phyloP scores from a whole-genome alignment of 1,284 basidiomycete genomes.

The Tranzscheliella williamsii region DNA sequence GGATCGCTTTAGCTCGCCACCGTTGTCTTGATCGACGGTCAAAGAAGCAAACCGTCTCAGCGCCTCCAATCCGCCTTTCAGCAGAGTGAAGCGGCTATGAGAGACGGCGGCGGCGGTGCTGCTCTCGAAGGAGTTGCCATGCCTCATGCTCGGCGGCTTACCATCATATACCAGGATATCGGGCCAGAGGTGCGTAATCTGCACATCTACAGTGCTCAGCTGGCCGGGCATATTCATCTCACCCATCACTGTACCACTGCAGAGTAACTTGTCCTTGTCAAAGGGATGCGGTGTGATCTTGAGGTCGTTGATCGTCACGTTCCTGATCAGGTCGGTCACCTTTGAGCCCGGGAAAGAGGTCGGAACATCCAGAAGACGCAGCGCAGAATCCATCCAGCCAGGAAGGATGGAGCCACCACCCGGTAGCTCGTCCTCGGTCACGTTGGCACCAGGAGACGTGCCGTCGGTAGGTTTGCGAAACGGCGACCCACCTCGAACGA shows the following conservation, averaged over 20 bases:
- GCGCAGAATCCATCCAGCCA: conserved; percentile 47
- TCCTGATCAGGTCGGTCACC: conserved; percentile 54
- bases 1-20: conserved; percentile 16
- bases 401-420: conserved; percentile 46
- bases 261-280: conserved; percentile 49
- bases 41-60: conserved; percentile 23
- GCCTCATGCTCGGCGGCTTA: conserved; percentile 48
- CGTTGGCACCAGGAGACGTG: background rate
- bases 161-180: conserved; percentile 55
- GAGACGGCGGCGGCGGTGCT: background rate
- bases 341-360: conserved; percentile 53
- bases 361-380: conserved; percentile 44
- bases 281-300: conserved; percentile 55
- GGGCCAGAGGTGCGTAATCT: conserved; percentile 54
- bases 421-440: conserved; percentile 16
- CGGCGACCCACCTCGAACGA: conserved; percentile 51
- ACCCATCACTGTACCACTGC: conserved; percentile 52
- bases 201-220: conserved; percentile 48
- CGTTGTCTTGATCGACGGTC: conserved; percentile 1
- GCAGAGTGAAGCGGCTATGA: conserved; percentile 6
- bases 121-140: conserved; percentile 9
- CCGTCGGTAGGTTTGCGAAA: conserved; percentile 13
- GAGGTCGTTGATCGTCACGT: conserved; percentile 54
- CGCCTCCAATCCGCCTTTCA: conserved; percentile 16
- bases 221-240: conserved; percentile 51